Base-by-base conservation (phyloP, 176 grass and related monocot genomes). In the Oryza glumipatula region DNA sequence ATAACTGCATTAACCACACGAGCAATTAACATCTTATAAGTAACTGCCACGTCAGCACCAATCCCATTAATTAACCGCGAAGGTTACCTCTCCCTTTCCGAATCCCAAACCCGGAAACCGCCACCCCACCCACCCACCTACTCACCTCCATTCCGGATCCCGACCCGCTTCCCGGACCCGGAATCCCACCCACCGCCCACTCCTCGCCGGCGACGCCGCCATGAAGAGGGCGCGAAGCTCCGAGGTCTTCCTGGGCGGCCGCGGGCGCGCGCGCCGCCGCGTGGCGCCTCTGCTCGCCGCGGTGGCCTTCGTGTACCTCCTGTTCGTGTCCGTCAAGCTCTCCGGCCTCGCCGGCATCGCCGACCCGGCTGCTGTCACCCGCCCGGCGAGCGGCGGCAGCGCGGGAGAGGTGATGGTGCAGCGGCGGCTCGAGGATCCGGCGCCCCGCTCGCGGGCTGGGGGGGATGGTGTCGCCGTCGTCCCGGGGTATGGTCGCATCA, bases 401-500 rank as follows among this genome's bases (percentile, higher is more conserved):
- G 21, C 9, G 46, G 13, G 46, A 15, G 72, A 76, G 22, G 0
- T 7, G 3, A 39, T 74, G 28, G 38, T 74, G 28, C 80, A 67
- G 33, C 56, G 87, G 2, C 13, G 44, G 41, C 30, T 45, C 1
- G 74, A 80, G 32, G 51, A 69, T 41, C 75, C 70, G 36, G 10
- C 43, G 9, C 26, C 13, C 13, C 79, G 15, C 28, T 23, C 28
- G 7, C 48, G 51, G 11, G 36, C 26, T 1, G 15, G 67, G 2
- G 73, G 10, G 9, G 79, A 45, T 68, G 6, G 38, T 7, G 69
- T 56, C 14, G 45, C 65, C 15, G 72, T 74, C 16, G 49, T 24
- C 23, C 23, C 68, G 0, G 89, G 91, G 16, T 97, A 94, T 52
- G 94, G 94, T 73, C 88, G 92, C 76, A 90, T 92, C 84, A 97